A percentile compares a stretch with the other conserved stretches of the same genome.
Evolutionary conservation across 75 land plant species (phyloP).

Genomic region (Sequoia sempervirens): DNA sequence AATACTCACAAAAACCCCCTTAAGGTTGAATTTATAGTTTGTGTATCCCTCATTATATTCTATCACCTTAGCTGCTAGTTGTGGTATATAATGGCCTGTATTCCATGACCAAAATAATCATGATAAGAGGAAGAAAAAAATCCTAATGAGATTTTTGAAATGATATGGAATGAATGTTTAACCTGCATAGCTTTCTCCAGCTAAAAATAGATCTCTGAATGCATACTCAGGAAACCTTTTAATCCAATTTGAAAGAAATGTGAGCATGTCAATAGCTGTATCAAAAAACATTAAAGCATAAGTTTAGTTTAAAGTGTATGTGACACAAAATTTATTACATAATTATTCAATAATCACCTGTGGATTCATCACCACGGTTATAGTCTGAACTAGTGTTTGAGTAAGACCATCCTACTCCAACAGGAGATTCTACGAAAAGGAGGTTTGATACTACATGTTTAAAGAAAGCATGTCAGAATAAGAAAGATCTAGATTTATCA

Average conservation of each 20-base stretch:
- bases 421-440: slow-evolving; percentile 31
- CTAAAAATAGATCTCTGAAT: slow-evolving; percentile 55
- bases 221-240: slow-evolving; percentile 72
- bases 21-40: neutral
- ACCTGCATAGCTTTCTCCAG: slow-evolving; percentile 99
- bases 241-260: slow-evolving; percentile 67
- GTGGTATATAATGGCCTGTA: neutral
- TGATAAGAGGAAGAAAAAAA: no score
- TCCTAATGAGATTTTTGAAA: no score
- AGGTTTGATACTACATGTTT: slow-evolving; percentile 19
- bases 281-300: neutral
- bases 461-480: neutral
- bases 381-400: slow-evolving; percentile 29
- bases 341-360: slow-evolving; percentile 10
- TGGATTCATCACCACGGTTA: slow-evolving; percentile 15
- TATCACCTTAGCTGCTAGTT: neutral
- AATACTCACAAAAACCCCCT: slow-evolving; percentile 3
- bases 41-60: neutral
- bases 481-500: no score
- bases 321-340: neutral
- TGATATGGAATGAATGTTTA: no score
- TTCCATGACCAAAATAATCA: neutral
- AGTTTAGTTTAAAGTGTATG: no score
- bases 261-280: slow-evolving; percentile 71
- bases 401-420: slow-evolving; percentile 41